Base-by-base conservation (phyloP, 73 alveolate genomes). In the Paramecium octaurelia region DNA sequence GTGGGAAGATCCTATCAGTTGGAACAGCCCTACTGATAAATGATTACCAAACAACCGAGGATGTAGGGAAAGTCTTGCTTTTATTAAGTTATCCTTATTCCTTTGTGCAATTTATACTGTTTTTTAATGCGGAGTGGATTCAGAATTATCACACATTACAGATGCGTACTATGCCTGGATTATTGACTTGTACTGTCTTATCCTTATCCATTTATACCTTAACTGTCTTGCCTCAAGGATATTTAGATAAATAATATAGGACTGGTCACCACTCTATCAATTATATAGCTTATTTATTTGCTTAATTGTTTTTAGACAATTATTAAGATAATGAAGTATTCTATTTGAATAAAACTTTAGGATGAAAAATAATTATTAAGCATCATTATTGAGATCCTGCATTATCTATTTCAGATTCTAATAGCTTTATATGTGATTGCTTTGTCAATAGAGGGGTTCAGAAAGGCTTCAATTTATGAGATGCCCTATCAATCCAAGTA, bases 401-500 rank as follows among this genome's bases (percentile, higher is more conserved):
- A 54, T 54, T 54, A 16, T 54, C 6, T 54, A 18, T 54, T 54
- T 54, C 21, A 54, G 31, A 54, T 12, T 31, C 46, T 68, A 5
- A 68, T 68, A 12, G 84, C 46, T 75, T 31, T 75, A 0, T 75
- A 75, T 75, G 88, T 75, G 23, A 75, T 75, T 12, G 60, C 36
- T 4, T 36, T 75, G 18, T 75, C 88, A 2, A 75, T 75, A 31
- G 88, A 75, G 16, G 88, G 60, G 3, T 40, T 36, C 38, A 75
- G 60, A 7, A 75, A 75, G 16, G 57, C 88, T 5, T 34, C 64
- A 21, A 36, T 75, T 0, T 21, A 31, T 34, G 88, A 75, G 38
- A 75, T 75, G 88, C 88, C 88, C 2, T 75, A 75, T 75, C 8
- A 75, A 75, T 36, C 40, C 4, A 75, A 75, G 12, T 34, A 36